Base-by-base conservation (phyloP, 2,329 filamentous ascomycete genomes). In the Leptographium flavum region DNA sequence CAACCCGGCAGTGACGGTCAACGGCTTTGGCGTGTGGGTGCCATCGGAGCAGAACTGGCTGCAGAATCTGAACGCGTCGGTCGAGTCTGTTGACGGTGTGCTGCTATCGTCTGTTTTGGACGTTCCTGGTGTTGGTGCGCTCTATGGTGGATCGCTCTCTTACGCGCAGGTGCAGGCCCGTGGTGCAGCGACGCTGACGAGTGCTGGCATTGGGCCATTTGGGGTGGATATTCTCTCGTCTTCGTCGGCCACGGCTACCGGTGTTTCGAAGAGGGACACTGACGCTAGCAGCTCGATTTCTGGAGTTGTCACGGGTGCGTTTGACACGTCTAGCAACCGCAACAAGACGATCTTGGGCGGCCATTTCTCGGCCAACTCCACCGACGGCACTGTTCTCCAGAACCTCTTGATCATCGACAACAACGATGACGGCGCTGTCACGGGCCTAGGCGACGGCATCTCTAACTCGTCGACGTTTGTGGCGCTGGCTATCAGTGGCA, bases 11-110 rank as follows among this genome's bases (percentile, higher is more conserved):
- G 70, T 80, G 25, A 56, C 72, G 9, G 83, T 79, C 1, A 63
- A 76, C 42, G 87, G 88, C 2, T 87, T 98, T 56, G 90, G 87
- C 14, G 70, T 96, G 32, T 98, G 92, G 92, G 81, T 96, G 8
- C 85, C 85, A 3, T 93, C 87, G 4, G 70, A 74, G 50, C 73
- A 71, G 47, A 92, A 92, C 58, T 98, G 92, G 92, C 69, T 98
- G 15, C 78, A 87, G 57, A 92, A 93, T 53, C 65, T 95, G 17
- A 62, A 78, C 31, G 66, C 76, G 7, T 64, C 74, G 8, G 71
- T 79, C 28, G 78, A 84, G 45, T 69, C 74, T 7, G 74, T 93
- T 54, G 71, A 72, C 47, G 93, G 92, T 32, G 66, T 79, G 46
- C 70, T 98, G 39, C 83, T 80, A 17, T 74, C 85, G 1, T 70